A percentile compares a stretch with the other conserved stretches of the same genome.
Evolutionary conservation across 345 rosid genomes (phyloP).

Genomic region (Mangifera indica): DNA sequence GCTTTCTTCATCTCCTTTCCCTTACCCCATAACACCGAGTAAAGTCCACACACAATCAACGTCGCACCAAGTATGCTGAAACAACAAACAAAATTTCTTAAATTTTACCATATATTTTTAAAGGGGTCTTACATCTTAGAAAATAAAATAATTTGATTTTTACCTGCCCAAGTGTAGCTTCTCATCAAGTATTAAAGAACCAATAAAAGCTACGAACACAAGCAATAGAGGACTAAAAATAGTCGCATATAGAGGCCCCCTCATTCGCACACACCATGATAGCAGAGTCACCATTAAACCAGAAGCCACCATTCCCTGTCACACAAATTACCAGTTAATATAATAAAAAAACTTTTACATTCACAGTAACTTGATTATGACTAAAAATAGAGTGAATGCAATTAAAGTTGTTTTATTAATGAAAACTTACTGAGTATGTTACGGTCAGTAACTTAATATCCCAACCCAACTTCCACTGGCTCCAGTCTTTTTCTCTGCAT

Average conservation of each 20-base stretch:
- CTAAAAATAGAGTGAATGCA: not conserved
- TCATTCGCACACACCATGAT: constrained; percentile 30
- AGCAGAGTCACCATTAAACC: constrained; percentile 31
- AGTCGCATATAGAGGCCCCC: constrained; percentile 41
- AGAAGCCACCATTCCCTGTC: constrained; percentile 40
- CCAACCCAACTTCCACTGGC: constrained; percentile 62
- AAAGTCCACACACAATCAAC: constrained; percentile 46
- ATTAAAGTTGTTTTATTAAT: not conserved
- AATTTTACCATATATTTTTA: no score
- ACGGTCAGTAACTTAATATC: constrained; percentile 45
- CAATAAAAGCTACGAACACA: constrained; percentile 36
- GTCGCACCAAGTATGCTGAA: constrained; percentile 47
- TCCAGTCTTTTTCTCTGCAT: constrained; percentile 43
- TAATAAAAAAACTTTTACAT: no score
- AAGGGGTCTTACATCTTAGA: not conserved
- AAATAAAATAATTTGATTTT: not conserved
- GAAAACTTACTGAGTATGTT: constrained; percentile 35
- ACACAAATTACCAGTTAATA: not conserved
- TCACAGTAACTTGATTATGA: not conserved
- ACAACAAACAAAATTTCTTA: not conserved
- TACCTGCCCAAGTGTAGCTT: constrained; percentile 48
- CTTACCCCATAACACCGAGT: constrained; percentile 55
- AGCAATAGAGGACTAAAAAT: constrained; percentile 38
- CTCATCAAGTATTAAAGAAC: constrained; percentile 33
- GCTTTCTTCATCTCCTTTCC: constrained; percentile 33